Evolutionary conservation across 2,329 filamentous ascomycete genomes (phyloP).

Genomic region (Penicillium sp.): DNA sequence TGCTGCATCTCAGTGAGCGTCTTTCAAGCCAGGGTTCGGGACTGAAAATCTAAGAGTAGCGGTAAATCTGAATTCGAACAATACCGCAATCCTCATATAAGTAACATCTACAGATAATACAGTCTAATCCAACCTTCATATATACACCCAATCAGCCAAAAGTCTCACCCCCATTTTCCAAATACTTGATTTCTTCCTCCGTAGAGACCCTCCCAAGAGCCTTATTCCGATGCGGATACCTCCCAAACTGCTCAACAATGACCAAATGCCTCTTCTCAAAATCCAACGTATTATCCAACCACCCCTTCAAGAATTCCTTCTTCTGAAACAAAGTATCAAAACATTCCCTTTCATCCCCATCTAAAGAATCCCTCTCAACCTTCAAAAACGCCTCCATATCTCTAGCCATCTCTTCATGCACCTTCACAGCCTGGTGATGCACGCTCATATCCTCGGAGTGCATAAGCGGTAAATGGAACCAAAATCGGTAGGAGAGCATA

Average conservation of each 20-base stretch:
- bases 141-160: conserved; percentile 6
- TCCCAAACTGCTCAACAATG: conserved; percentile 26
- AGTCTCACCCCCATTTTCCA: conserved; percentile 24
- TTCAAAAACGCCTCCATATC: conserved; percentile 17
- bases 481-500: conserved; percentile 46
- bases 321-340: conserved; percentile 8
- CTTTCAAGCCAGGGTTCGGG: no score
- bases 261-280: conserved; percentile 24
- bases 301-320: conserved; percentile 7
- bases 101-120: conserved; percentile 15
- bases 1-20: no score
- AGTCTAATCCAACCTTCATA: not conserved
- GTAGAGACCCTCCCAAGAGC: conserved; percentile 22
- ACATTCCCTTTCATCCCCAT: conserved; percentile 17
- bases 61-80: no score
- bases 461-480: conserved; percentile 62
- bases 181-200: conserved; percentile 21
- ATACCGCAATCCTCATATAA: conserved; percentile 21
- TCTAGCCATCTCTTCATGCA: conserved; percentile 15
- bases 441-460: conserved; percentile 46
- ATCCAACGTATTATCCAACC: conserved; percentile 11
- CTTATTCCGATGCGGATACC: conserved; percentile 27
- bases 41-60: no score
- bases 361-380: conserved; percentile 7
- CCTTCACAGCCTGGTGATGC: conserved; percentile 17